A percentile compares a stretch with the other conserved stretches of the same genome.
Conservation (phyloP, 345 rosid genomes). For the Combretum micranthum region DNA sequence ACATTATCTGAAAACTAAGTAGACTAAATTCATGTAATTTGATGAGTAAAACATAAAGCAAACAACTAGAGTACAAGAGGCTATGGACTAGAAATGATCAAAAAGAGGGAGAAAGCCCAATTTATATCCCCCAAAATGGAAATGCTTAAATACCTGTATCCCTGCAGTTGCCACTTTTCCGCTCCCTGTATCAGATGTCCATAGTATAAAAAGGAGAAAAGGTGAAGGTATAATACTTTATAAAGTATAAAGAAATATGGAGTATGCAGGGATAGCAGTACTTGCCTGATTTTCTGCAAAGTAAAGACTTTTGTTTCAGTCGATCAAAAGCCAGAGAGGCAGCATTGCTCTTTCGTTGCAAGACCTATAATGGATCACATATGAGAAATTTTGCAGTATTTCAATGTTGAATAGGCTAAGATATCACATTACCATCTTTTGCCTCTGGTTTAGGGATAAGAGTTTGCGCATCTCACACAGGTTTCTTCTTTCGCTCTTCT, state of each 20-base stretch:
- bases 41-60: too few relatives aligned
- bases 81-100: neutral
- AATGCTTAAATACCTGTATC: slow-evolving; percentile 36
- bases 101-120: too few relatives aligned
- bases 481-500: slow-evolving; percentile 66
- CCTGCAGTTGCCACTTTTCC: slow-evolving; percentile 29
- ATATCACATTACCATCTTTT: slow-evolving; percentile 49
- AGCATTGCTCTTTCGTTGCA: slow-evolving; percentile 72
- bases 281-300: slow-evolving; percentile 33
- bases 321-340: slow-evolving; percentile 51
- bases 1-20: too few relatives aligned
- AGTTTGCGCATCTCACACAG: slow-evolving; percentile 52
- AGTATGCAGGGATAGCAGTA: neutral
- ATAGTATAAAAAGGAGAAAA: slow-evolving; percentile 12
- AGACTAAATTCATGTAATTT: too few relatives aligned
- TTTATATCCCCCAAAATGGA: neutral
- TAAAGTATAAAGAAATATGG: neutral
- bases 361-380: slow-evolving; percentile 37
- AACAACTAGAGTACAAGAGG: too few relatives aligned
- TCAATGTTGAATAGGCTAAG: neutral
- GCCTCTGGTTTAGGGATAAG: slow-evolving; percentile 54
- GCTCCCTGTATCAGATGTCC: slow-evolving; percentile 27
- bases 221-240: slow-evolving; percentile 6
- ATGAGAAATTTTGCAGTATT: slow-evolving; percentile 1
- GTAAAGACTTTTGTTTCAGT: slow-evolving; percentile 35